phyloP scores from a whole-genome alignment of 345 rosid species.

The Excoecaria agallocha region DNA sequence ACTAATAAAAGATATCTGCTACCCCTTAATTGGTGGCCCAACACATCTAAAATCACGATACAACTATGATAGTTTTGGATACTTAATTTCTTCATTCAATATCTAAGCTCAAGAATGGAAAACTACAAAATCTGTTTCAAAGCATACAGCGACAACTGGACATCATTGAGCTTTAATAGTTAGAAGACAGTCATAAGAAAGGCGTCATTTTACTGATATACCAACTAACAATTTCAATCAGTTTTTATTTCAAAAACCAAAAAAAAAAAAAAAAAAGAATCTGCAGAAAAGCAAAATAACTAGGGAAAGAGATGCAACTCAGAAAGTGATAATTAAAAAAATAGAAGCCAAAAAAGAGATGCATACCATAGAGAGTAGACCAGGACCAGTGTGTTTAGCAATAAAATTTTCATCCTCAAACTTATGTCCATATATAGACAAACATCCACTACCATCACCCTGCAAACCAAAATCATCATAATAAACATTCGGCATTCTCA shows the following conservation, averaged over 20 bases:
- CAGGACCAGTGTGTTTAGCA: constrained; percentile 96
- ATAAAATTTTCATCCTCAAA: constrained; percentile 86
- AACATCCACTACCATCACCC: constrained; percentile 96
- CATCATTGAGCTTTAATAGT: background rate
- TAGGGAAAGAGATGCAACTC: background rate
- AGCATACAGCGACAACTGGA: background rate
- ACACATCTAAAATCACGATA: background rate
- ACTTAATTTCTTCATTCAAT: background rate
- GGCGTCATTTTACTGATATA: background rate
- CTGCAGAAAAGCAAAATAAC: background rate
- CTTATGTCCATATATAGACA: constrained; percentile 78
- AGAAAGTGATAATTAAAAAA: background rate
- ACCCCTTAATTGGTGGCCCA: background rate
- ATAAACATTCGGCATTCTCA: background rate
- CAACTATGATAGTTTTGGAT: background rate
- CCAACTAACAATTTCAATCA: background rate
- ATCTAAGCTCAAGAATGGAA: background rate
- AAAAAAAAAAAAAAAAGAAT: too few species aligned
- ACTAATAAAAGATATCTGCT: background rate
- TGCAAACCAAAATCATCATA: constrained; percentile 27
- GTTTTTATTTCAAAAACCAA: background rate
- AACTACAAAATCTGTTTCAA: background rate
- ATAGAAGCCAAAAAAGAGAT: background rate
- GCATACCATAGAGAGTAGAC: constrained; percentile 86
- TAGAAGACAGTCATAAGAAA: background rate